Conservation (phyloP, 305 asterid species). For the Solanum hybrid region DNA sequence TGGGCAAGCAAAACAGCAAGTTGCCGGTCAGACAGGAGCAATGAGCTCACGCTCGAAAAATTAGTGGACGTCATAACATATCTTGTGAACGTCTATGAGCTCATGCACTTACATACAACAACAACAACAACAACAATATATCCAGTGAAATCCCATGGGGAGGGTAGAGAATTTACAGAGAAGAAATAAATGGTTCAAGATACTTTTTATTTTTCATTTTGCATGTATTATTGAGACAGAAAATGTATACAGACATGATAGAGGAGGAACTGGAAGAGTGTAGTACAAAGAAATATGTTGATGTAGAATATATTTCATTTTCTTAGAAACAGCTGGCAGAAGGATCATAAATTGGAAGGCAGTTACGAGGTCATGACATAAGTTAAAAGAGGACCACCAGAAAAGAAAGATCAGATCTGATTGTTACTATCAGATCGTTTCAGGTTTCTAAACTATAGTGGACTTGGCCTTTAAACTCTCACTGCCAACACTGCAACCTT, state of each 20-base stretch:
- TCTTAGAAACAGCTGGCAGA: conserved; percentile 2
- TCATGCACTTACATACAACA: not conserved
- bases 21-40: not conserved
- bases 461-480: not conserved
- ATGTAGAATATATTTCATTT: not conserved
- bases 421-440: not conserved
- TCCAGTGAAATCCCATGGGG: not conserved
- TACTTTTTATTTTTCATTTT: not conserved
- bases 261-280: not conserved
- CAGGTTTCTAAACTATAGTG: not conserved
- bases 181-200: not conserved
- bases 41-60: not conserved
- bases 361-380: conserved; percentile 8
- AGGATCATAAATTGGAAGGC: not conserved
- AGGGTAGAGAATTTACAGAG: not conserved
- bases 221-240: not conserved
- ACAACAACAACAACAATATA: not conserved
- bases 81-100: not conserved
- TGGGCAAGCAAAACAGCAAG: not conserved
- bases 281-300: not conserved
- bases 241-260: not conserved
- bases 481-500: not conserved
- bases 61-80: not conserved
- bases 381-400: not conserved
- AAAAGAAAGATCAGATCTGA: not conserved